These are phyloP conservation scores for Byssochlamys sp. DNA, from an alignment of 2,329 filamentous ascomycete species.

Conservation along the genomic window DNA sequence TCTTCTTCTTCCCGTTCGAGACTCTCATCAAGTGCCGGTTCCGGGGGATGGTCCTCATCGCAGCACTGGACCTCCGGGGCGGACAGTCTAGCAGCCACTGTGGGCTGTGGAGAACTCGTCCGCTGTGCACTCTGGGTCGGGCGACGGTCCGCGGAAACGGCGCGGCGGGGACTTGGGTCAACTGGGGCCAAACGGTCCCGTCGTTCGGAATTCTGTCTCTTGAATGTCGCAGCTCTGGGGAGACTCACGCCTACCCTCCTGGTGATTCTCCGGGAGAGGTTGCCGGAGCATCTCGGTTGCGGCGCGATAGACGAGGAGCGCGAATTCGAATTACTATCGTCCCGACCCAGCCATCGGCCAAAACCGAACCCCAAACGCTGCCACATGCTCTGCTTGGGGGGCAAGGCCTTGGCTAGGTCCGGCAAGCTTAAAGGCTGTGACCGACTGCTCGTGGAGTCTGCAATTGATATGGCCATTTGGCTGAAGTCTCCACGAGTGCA, in stretches of 20 bases:
- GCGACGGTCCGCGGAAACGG: conserved; percentile 50
- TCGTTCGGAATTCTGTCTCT: conserved; percentile 71
- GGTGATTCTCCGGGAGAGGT: conserved; percentile 28
- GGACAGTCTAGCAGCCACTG: conserved; percentile 28
- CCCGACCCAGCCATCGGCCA: conserved; percentile 34
- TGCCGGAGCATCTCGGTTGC: conserved; percentile 15
- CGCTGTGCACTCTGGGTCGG: conserved; percentile 35
- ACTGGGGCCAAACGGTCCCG: conserved; percentile 62
- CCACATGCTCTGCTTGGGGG: conserved; percentile 35
- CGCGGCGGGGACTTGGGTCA: conserved; percentile 54
- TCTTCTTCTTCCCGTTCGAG: neutral
- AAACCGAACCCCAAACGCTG: conserved; percentile 30
- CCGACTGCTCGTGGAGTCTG: conserved; percentile 29
- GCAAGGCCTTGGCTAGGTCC: conserved; percentile 24
- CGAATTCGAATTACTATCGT: conserved; percentile 26
- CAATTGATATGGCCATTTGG: conserved; percentile 35
- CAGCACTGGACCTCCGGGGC: conserved; percentile 33
- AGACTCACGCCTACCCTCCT: conserved; percentile 61
- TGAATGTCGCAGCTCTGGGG: conserved; percentile 68
- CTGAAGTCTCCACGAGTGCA: conserved; percentile 17
- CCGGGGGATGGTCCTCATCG: conserved; percentile 15
- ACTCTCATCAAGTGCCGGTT: conserved; percentile 11
- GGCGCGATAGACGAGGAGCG: conserved; percentile 14
- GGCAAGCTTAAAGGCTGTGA: conserved; percentile 25
- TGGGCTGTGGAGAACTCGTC: conserved; percentile 33